Conservation (phyloP, 1,284 basidiomycete genomes). For the Filobasidium uniguttulatum region DNA sequence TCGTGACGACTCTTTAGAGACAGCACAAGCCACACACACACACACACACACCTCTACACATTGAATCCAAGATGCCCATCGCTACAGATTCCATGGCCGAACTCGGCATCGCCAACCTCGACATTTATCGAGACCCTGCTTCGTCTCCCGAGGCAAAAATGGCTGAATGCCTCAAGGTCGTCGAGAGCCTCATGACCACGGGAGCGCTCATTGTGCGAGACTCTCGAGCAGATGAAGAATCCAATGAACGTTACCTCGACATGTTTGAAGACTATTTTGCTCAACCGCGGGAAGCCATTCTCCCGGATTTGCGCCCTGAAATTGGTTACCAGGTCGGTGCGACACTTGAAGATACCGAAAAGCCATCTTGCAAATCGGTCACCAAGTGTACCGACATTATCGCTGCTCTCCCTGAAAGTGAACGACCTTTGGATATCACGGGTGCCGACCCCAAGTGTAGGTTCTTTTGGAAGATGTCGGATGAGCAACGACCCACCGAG, state of each 20-base stretch:
- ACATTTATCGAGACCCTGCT: slow-evolving; percentile 8
- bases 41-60: too few relatives aligned
- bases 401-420: slow-evolving; percentile 48
- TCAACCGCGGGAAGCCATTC: slow-evolving; percentile 49
- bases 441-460: slow-evolving; percentile 78
- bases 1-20: too few relatives aligned
- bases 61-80: too few relatives aligned
- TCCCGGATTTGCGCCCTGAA: slow-evolving; percentile 65
- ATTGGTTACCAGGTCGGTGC: slow-evolving; percentile 52
- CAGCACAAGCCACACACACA: too few relatives aligned
- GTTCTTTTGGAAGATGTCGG: slow-evolving; percentile 17
- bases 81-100: not conserved
- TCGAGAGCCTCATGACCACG: slow-evolving; percentile 54
- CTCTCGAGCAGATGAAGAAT: slow-evolving; percentile 63
- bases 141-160: slow-evolving; percentile 32
- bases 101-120: slow-evolving; percentile 11
- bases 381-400: slow-evolving; percentile 33
- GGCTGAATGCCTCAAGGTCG: slow-evolving; percentile 57
- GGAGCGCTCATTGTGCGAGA: slow-evolving; percentile 73
- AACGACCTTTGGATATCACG: slow-evolving; percentile 59
- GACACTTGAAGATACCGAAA: slow-evolving; percentile 83
- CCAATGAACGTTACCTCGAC: slow-evolving; percentile 65
- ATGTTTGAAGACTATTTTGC: slow-evolving; percentile 73
- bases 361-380: slow-evolving; percentile 59
- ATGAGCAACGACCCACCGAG: not conserved